Percentiles rank a stretch among this genome's conserved stretches.
Evolutionary conservation across 768 basidiomycete genomes (phyloP).

Genomic region (Xanthoconium stramineum): DNA sequence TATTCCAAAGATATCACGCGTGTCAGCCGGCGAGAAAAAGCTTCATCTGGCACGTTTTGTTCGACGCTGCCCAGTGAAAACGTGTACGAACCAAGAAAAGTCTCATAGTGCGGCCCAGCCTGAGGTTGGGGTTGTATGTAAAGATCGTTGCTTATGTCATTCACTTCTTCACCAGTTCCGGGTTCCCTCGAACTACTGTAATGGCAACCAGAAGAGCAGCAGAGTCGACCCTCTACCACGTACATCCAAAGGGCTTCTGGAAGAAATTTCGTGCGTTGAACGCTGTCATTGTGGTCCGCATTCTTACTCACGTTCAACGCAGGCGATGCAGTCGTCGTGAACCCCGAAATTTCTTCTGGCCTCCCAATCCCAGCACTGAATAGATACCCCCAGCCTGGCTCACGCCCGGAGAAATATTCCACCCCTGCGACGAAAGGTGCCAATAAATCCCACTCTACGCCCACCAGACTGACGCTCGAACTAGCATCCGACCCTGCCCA

Average conservation of each 20-base stretch:
- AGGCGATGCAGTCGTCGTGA: conserved; percentile 84
- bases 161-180: not conserved
- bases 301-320: conserved; percentile 11
- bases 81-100: not conserved
- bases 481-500: conserved; percentile 84
- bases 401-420: conserved; percentile 79
- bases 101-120: not conserved
- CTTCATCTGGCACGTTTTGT: not conserved
- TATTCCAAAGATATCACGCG: conserved; percentile 3
- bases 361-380: conserved; percentile 71
- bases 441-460: conserved; percentile 3
- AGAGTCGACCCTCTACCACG: conserved; percentile 88
- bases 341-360: conserved; percentile 89
- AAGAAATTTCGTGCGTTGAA: conserved; percentile 83
- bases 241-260: conserved; percentile 90
- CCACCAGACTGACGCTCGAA: conserved; percentile 8
- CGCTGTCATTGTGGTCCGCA: not conserved
- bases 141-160: conserved; percentile 16
- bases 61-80: not conserved
- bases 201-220: conserved; percentile 80
- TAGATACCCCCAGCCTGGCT: conserved; percentile 86
- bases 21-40: not conserved
- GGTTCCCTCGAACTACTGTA: conserved; percentile 20
- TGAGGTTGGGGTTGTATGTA: no score
- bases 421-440: conserved; percentile 87